Percentiles rank a stretch among this genome's conserved stretches.
Evolutionary conservation across 1,284 basidiomycete genomes (phyloP).

Genomic region (Fomes fomentarius): DNA sequence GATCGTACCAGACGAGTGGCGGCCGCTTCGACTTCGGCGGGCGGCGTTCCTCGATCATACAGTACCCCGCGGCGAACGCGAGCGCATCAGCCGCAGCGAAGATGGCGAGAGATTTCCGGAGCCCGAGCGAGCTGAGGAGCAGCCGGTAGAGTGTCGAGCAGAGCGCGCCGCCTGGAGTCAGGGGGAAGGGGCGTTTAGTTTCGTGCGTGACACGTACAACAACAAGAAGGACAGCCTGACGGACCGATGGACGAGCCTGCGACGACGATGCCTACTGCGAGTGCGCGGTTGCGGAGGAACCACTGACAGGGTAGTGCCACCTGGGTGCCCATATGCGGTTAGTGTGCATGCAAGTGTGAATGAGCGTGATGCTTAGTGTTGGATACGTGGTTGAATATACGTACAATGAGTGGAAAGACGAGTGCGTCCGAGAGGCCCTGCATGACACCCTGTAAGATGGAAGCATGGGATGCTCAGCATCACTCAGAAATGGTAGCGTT

Average conservation of each 20-base stretch:
- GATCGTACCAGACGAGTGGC: slow-evolving; percentile 28
- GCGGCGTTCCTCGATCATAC: slow-evolving; percentile 23
- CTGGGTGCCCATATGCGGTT: too few species aligned
- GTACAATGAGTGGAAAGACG: slow-evolving; percentile 24
- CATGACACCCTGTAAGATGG: slow-evolving; percentile 19
- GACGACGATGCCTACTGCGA: slow-evolving; percentile 24
- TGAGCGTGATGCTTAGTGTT: too few species aligned
- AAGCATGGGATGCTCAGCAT: too few species aligned
- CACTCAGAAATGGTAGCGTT: too few species aligned
- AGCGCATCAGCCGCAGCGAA: slow-evolving; percentile 19
- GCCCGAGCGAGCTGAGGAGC: slow-evolving; percentile 18
- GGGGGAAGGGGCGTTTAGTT: too few species aligned
- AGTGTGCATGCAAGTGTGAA: too few species aligned
- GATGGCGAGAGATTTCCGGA: slow-evolving; percentile 25
- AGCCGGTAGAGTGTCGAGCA: slow-evolving; percentile 19
- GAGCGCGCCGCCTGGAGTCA: slow-evolving; percentile 15
- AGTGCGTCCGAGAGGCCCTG: slow-evolving; percentile 23
- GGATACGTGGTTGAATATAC: slow-evolving; percentile 1
- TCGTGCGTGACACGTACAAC: background rate
- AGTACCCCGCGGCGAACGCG: slow-evolving; percentile 18
- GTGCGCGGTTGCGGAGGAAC: slow-evolving; percentile 23
- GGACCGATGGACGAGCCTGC: slow-evolving; percentile 25
- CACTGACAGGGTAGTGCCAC: slow-evolving; percentile 25
- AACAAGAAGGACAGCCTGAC: background rate
- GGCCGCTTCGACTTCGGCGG: slow-evolving; percentile 8